Evolutionary conservation across 768 basidiomycete species (phyloP).

Genomic region (Leucocoprinus birnbaumii): DNA sequence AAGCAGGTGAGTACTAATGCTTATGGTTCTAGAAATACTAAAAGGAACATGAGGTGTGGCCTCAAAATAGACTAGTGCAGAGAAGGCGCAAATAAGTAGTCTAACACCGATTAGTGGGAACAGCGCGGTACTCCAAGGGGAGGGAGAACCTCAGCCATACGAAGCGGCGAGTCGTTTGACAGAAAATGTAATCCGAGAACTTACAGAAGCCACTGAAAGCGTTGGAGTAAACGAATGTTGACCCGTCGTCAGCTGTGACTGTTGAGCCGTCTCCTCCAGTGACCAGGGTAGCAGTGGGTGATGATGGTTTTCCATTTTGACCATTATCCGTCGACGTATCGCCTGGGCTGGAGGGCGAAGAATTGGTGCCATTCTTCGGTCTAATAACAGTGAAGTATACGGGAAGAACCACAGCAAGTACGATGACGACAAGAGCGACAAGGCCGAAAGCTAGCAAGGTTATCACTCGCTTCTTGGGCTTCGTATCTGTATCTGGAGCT

Average conservation of each 20-base stretch:
- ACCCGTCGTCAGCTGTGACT: slow-evolving; percentile 62
- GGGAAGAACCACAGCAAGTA: slow-evolving; percentile 51
- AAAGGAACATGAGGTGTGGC: not conserved
- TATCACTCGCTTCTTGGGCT: slow-evolving; percentile 13
- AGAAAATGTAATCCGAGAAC: slow-evolving; percentile 17
- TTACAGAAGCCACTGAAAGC: slow-evolving; percentile 73
- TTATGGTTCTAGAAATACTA: not conserved
- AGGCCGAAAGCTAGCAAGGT: slow-evolving; percentile 22
- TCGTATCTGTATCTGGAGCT: not conserved
- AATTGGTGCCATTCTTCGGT: slow-evolving; percentile 20
- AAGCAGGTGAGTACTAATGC: slow-evolving; percentile 8
- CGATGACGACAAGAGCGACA: slow-evolving; percentile 32
- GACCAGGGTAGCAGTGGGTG: slow-evolving; percentile 21
- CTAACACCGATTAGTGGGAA: not conserved
- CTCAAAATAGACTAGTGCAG: too few species aligned
- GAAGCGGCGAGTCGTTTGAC: not conserved
- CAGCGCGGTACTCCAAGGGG: not conserved
- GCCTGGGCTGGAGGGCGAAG: slow-evolving; percentile 11
- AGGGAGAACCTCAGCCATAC: not conserved
- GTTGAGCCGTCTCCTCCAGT: slow-evolving; percentile 70
- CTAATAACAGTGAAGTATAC: slow-evolving; percentile 59
- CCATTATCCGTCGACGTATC: not conserved
- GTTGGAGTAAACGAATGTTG: slow-evolving; percentile 75
- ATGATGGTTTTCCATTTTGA: slow-evolving; percentile 5
- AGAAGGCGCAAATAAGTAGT: too few species aligned